These are phyloP conservation scores for Sistotremastrum niveocremeum DNA, from an alignment of 768 basidiomycete genomes.

Conservation along the genomic window DNA sequence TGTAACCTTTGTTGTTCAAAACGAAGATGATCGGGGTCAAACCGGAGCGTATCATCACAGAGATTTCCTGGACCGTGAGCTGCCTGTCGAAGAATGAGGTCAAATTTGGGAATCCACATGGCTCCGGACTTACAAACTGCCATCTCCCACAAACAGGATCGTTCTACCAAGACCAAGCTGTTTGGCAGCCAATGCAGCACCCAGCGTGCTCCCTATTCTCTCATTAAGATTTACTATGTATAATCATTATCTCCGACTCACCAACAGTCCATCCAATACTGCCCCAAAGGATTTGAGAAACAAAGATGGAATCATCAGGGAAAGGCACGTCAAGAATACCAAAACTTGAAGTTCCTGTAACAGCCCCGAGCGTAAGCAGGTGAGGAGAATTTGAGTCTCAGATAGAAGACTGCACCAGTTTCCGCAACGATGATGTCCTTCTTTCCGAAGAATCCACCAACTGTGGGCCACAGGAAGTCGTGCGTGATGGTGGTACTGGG, in stretches of 20 bases:
- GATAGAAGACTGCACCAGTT: constrained; percentile 39
- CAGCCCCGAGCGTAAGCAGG: not conserved
- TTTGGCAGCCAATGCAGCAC: constrained; percentile 67
- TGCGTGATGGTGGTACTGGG: constrained; percentile 49
- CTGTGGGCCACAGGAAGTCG: constrained; percentile 71
- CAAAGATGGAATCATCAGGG: constrained; percentile 50
- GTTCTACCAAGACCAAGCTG: constrained; percentile 51
- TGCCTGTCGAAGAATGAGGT: constrained; percentile 30
- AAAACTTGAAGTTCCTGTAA: constrained; percentile 60
- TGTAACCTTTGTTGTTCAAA: constrained; percentile 72
- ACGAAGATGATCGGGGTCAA: constrained; percentile 78
- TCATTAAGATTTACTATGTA: not conserved
- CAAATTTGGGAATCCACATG: constrained; percentile 3
- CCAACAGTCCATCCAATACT: constrained; percentile 87
- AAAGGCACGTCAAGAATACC: constrained; percentile 73
- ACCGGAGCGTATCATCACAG: constrained; percentile 63
- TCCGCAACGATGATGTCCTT: constrained; percentile 76
- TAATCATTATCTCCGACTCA: constrained; percentile 13
- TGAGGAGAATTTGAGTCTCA: not conserved
- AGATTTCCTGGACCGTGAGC: constrained; percentile 70
- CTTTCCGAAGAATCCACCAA: constrained; percentile 56
- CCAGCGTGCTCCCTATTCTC: constrained; percentile 43
- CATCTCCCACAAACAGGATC: constrained; percentile 79
- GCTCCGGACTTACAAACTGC: constrained; percentile 44
- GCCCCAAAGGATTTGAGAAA: constrained; percentile 81